A percentile compares a stretch with the other conserved stretches of the same genome.
Evolutionary conservation across 805 yeast genomes (phyloP).

Genomic region (Starmera amethionina): DNA sequence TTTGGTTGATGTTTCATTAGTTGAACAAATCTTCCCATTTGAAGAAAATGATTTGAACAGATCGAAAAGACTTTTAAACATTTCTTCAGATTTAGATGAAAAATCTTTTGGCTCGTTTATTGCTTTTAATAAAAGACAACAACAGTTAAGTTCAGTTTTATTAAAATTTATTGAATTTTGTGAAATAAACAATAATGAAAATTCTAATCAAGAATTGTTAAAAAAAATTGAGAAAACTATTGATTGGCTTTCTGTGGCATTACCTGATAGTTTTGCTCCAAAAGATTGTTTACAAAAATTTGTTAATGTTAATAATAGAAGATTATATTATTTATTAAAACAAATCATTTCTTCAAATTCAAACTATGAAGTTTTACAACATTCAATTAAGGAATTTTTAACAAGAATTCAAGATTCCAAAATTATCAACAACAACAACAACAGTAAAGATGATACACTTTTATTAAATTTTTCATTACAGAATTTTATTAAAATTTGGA

Average conservation of each 20-base stretch:
- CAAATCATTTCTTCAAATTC: slow-evolving; percentile 45
- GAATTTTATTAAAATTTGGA: slow-evolving; percentile 32
- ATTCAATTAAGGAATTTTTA: slow-evolving; percentile 54
- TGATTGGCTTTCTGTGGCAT: slow-evolving; percentile 48
- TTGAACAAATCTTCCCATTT: slow-evolving; percentile 53
- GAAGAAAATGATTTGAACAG: slow-evolving; percentile 35
- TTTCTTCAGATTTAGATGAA: slow-evolving; percentile 39
- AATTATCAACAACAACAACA: slow-evolving; percentile 21
- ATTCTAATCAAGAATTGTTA: slow-evolving; percentile 14
- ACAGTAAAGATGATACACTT: slow-evolving; percentile 20
- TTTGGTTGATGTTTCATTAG: slow-evolving; percentile 49
- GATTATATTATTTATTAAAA: slow-evolving; percentile 47
- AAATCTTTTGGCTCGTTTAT: slow-evolving; percentile 54
- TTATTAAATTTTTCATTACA: slow-evolving; percentile 37
- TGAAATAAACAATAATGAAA: slow-evolving; percentile 30
- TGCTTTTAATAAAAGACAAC: slow-evolving; percentile 65
- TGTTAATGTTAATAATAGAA: slow-evolving; percentile 43
- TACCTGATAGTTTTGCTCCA: slow-evolving; percentile 44
- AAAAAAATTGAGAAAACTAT: slow-evolving; percentile 43
- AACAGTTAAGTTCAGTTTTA: slow-evolving; percentile 44
- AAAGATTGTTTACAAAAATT: slow-evolving; percentile 43
- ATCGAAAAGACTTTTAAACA: slow-evolving; percentile 40
- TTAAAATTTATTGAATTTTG: slow-evolving; percentile 37
- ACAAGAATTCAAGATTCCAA: slow-evolving; percentile 45
- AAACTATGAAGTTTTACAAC: slow-evolving; percentile 49